phyloP scores from a whole-genome alignment of 495 filamentous ascomycete species.

The Penicillium paxilli region DNA sequence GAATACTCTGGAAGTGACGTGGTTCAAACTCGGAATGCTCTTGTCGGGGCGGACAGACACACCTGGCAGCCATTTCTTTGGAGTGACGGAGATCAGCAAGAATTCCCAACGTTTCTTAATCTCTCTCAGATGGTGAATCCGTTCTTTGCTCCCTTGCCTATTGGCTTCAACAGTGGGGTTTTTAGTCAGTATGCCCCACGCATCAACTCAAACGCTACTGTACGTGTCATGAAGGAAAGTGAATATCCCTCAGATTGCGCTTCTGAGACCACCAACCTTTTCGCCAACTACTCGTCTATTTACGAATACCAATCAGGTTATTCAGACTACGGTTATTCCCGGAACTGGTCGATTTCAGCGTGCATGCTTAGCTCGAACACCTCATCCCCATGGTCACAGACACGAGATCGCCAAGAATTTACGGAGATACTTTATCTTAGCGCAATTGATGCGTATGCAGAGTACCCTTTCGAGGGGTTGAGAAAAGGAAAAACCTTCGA shows the following conservation, averaged over 20 bases:
- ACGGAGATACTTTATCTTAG: conserved; percentile 18
- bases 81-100: not conserved
- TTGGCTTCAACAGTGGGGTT: conserved; percentile 19
- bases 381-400: conserved; percentile 14
- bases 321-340: not conserved
- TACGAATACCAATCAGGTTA: not conserved
- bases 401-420: conserved; percentile 18
- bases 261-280: not conserved
- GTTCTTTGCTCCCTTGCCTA: conserved; percentile 16
- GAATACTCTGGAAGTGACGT: not conserved
- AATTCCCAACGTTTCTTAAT: conserved; percentile 6
- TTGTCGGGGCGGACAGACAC: conserved; percentile 4
- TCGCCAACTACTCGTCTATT: not conserved
- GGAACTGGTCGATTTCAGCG: not conserved
- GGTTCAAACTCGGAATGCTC: conserved; percentile 8
- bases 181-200: conserved; percentile 23
- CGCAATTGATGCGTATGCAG: not conserved
- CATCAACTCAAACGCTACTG: conserved; percentile 20
- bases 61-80: conserved; percentile 12
- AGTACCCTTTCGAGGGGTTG: too few species aligned
- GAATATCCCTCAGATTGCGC: not conserved
- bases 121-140: conserved; percentile 10
- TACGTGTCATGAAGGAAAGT: not conserved
- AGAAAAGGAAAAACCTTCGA: conserved; percentile 5
- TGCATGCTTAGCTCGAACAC: not conserved